Base-by-base conservation (phyloP, 2,329 filamentous ascomycete genomes). In the Ophiocordyceps camponoti-leonardi region DNA sequence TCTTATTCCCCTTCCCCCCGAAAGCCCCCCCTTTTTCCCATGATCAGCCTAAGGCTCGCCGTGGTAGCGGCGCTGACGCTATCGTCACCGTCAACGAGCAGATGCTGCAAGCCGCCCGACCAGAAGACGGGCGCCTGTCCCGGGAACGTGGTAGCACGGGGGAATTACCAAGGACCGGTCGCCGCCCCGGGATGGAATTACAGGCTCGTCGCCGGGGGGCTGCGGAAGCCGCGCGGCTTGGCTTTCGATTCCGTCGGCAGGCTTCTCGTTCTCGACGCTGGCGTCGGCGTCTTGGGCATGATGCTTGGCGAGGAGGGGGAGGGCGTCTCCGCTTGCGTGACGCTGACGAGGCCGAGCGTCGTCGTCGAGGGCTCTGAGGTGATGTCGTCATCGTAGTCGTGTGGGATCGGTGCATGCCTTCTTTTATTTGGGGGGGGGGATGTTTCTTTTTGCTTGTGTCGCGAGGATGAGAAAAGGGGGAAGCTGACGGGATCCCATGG, bases 191-290 rank as follows among this genome's bases (percentile, higher is more conserved):
- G 35, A 5, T 37, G 35, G 35, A 37, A 18, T n/a, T 37, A 37
- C 35, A n/a, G 35, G 35, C 35, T 37, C 35, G 35, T 37, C 16
- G 35, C 35, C 5, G 8, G 16, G 35, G 8, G 35, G 35, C 35
- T 37, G 4, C 35, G 18, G 35, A 37, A 18, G 35, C 35, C 35
- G 35, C 63, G 71, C 13, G 59, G 63, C 42, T 61, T 74, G 44
- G 53, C 64, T 6, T 67, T 73, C 46, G 71, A 75, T 49, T 52
- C 48, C 5, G 56, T 59, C 31, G 69, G 69, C 5, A 64, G 60
- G 4, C 57, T 75, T 14, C 57, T 75, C 2, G 61, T 73, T 16
- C 8, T 37, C 2, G 35, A 37, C 35, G 35, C 35, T 16, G 35
- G 35, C 16, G 55, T 52, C 2, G 69, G 71, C 2, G 59, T 74